These are phyloP conservation scores for Trichoderma polysporum DNA, from an alignment of 2,329 filamentous ascomycete species.

Conservation along the genomic window DNA sequence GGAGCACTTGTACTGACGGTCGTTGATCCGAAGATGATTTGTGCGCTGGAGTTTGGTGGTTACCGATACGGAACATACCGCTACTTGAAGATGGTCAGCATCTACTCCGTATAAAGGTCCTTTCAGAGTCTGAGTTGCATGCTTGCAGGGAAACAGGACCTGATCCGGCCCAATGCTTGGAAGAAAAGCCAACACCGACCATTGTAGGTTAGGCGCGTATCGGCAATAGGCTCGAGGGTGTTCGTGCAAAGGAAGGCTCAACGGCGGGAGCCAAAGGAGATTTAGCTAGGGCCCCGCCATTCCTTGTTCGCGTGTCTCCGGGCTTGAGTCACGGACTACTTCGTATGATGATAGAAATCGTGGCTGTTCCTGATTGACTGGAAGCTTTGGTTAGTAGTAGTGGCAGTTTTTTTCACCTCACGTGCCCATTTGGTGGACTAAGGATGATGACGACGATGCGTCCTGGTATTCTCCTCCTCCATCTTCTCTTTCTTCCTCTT, in stretches of 20 bases:
- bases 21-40: not conserved
- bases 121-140: not conserved
- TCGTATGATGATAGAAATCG: not conserved
- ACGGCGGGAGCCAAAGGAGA: conserved; percentile 6
- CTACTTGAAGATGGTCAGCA: not conserved
- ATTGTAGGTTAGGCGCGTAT: not conserved
- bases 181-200: not conserved
- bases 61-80: not conserved
- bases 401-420: not conserved
- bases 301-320: not conserved
- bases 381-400: not conserved
- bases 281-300: conserved; percentile 5
- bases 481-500: not conserved
- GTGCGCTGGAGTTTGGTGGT: not conserved
- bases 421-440: not conserved
- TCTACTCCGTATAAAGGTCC: not conserved
- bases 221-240: not conserved
- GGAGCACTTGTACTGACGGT: not conserved
- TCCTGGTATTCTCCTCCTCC: not conserved
- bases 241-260: not conserved
- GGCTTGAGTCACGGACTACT: not conserved
- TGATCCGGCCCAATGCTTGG: not conserved
- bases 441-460: not conserved
- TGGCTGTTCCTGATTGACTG: not conserved
- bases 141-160: not conserved